Evolutionary conservation across 108 stramenopile genomes (phyloP).

Genomic region (Skeletonema marinoi): DNA sequence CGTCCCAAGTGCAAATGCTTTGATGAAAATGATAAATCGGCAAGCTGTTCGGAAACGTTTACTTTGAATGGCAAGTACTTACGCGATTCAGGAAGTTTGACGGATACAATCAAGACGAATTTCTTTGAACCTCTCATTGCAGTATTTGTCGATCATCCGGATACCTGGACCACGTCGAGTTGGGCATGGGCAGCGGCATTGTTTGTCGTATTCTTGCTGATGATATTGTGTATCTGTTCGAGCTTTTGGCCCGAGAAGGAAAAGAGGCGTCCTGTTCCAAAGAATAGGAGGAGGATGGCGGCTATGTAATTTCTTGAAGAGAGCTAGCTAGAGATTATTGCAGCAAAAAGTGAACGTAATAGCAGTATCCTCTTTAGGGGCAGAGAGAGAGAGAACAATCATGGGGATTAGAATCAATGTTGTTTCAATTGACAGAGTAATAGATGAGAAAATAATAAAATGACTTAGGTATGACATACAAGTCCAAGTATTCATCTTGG

Average conservation of each 20-base stretch:
- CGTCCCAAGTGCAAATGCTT: slow-evolving; percentile 83
- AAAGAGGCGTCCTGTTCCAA: slow-evolving; percentile 1
- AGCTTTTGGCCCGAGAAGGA: slow-evolving; percentile 74
- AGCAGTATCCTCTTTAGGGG: no score
- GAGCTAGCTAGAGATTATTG: no score
- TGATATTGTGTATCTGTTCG: slow-evolving; percentile 86
- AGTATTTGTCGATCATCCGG: slow-evolving; percentile 88
- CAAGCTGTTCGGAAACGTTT: slow-evolving; percentile 80
- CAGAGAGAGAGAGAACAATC: no score
- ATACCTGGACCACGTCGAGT: slow-evolving; percentile 76
- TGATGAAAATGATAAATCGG: slow-evolving; percentile 66
- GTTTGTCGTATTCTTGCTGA: slow-evolving; percentile 70
- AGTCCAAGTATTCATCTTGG: no score
- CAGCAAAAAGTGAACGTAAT: no score
- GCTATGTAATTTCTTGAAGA: background rate
- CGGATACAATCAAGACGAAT: slow-evolving; percentile 72
- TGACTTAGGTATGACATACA: background rate
- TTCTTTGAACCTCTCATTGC: slow-evolving; percentile 86
- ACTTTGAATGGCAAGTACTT: slow-evolving; percentile 74
- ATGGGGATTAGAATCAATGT: no score
- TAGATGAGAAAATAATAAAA: background rate
- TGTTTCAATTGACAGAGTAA: background rate
- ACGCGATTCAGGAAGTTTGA: slow-evolving; percentile 59
- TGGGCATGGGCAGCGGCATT: slow-evolving; percentile 89
- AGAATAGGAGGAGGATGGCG: background rate